Percentiles rank a stretch among this genome's conserved stretches.
phyloP scores from a whole-genome alignment of 2,329 filamentous ascomycete species.

The Aureobasidium subglaciale region DNA sequence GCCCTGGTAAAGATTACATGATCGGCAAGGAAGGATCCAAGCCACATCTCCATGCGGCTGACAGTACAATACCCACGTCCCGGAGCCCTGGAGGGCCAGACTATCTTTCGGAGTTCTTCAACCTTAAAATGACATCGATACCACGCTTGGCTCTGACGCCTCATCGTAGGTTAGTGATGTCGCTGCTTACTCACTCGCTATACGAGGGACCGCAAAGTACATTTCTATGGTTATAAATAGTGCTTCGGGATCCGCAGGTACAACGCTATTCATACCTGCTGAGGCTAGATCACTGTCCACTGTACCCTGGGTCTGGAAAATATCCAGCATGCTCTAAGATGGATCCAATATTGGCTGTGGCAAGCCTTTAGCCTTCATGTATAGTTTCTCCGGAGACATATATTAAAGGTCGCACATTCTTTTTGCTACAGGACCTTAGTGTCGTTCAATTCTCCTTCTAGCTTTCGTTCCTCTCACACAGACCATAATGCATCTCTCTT shows the following conservation, averaged over 20 bases:
- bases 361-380: neutral
- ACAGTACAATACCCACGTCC: neutral
- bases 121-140: constrained; percentile 5
- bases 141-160: neutral
- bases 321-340: neutral
- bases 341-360: neutral
- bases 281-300: neutral
- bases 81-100: neutral
- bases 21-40: neutral
- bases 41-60: neutral
- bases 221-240: neutral
- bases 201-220: neutral
- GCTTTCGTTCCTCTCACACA: neutral
- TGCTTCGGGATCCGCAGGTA: neutral
- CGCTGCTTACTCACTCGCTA: neutral
- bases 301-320: neutral
- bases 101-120: neutral
- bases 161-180: neutral
- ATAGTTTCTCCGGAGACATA: neutral
- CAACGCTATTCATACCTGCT: neutral
- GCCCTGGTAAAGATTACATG: neutral
- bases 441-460: neutral
- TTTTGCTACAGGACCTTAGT: neutral
- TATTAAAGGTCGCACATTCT: neutral
- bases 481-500: neutral